These are phyloP conservation scores for Fonsecaea monophora DNA, from an alignment of 2,329 filamentous ascomycete genomes.

Conservation along the genomic window DNA sequence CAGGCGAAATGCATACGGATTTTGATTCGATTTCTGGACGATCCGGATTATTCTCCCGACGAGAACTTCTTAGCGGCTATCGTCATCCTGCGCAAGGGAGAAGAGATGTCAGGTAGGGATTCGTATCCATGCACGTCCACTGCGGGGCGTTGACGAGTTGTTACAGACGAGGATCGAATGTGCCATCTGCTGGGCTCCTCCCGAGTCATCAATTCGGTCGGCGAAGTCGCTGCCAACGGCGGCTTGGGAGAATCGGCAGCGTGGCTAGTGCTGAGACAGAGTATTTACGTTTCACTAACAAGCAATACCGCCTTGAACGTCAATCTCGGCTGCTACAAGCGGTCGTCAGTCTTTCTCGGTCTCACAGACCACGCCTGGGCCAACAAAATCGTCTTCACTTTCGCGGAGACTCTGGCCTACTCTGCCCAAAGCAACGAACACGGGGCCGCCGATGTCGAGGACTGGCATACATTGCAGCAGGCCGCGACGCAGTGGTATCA, in stretches of 20 bases:
- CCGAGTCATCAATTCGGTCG: conserved; percentile 8
- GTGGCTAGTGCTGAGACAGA: conserved; percentile 2
- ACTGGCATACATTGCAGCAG: conserved; percentile 4
- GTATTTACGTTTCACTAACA: conserved; percentile 9
- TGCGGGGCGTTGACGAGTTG: neutral
- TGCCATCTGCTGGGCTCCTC: conserved; percentile 10
- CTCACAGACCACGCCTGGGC: conserved; percentile 8
- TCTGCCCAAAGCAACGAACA: neutral
- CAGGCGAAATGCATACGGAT: conserved; percentile 4
- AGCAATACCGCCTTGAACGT: conserved; percentile 4
- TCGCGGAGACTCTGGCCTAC: neutral
- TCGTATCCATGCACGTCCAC: neutral
- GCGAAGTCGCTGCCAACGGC: conserved; percentile 3
- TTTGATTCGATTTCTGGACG: conserved; percentile 5
- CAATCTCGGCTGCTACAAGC: conserved; percentile 1
- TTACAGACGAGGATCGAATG: conserved; percentile 5
- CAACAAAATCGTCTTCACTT: conserved; percentile 9
- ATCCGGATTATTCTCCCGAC: conserved; percentile 5
- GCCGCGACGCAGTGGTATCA: conserved; percentile 7
- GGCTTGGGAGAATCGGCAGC: conserved; percentile 9
- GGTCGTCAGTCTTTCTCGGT: conserved; percentile 3
- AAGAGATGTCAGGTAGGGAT: conserved; percentile 11
- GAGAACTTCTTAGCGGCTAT: conserved; percentile 10
- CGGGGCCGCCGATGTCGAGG: neutral
- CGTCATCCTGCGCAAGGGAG: conserved; percentile 3